Conservation (phyloP, 495 filamentous ascomycete genomes). For the Penicillium angulare region DNA sequence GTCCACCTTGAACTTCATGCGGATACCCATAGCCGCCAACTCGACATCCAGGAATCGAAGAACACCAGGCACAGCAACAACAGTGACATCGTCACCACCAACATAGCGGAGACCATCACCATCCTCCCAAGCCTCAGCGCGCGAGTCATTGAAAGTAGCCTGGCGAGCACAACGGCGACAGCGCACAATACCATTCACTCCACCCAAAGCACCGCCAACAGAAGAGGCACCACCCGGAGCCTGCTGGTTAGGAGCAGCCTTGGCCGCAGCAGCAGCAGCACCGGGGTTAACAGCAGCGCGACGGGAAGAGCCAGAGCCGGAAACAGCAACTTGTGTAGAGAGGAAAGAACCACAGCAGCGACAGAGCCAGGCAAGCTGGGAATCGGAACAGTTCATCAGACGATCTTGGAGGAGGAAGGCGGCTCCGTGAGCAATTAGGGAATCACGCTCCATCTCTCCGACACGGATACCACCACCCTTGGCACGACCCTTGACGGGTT, state of each 20-base stretch:
- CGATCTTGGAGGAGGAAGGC: slow-evolving; percentile 95
- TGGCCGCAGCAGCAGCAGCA: slow-evolving; percentile 32
- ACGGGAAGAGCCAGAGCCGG: slow-evolving; percentile 31
- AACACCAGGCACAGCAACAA: slow-evolving; percentile 90
- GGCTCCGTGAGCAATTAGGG: slow-evolving; percentile 88
- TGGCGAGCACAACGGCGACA: slow-evolving; percentile 80
- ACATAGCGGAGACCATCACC: slow-evolving; percentile 75
- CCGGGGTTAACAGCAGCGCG: slow-evolving; percentile 27
- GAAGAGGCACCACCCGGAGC: slow-evolving; percentile 10
- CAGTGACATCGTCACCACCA: slow-evolving; percentile 84
- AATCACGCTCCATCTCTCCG: slow-evolving; percentile 98
- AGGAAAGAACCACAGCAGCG: slow-evolving; percentile 84
- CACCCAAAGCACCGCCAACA: slow-evolving; percentile 27
- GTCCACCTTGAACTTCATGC: slow-evolving; percentile 82
- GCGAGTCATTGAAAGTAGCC: slow-evolving; percentile 58
- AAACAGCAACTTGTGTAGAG: slow-evolving; percentile 70
- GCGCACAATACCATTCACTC: slow-evolving; percentile 67
- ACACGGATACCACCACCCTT: slow-evolving; percentile 98
- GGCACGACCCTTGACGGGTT: slow-evolving; percentile 94
- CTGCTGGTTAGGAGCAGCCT: slow-evolving; percentile 32
- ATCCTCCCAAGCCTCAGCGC: slow-evolving; percentile 86
- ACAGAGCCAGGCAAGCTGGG: slow-evolving; percentile 84
- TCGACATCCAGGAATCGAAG: slow-evolving; percentile 93
- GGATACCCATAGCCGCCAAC: slow-evolving; percentile 87
- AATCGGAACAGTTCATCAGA: slow-evolving; percentile 94